phyloP scores from a whole-genome alignment of 805 yeast species.

The Wickerhamomyces ciferrii region DNA sequence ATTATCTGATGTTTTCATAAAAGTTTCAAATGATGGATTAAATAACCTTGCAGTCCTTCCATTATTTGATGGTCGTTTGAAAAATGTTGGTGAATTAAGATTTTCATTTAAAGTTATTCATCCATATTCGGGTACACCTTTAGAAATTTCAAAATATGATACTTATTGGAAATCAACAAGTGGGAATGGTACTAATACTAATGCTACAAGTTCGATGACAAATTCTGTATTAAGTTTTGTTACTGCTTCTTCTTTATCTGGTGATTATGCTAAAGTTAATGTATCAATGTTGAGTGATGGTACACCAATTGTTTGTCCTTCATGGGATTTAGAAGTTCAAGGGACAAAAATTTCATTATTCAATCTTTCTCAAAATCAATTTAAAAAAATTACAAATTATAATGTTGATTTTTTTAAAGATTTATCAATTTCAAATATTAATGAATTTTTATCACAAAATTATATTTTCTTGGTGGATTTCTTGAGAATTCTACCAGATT shows the following conservation, averaged over 20 bases:
- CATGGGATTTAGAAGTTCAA: constrained; percentile 45
- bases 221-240: constrained; percentile 58
- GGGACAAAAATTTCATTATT: constrained; percentile 56
- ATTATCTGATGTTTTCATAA: constrained; percentile 46
- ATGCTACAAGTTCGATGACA: constrained; percentile 9
- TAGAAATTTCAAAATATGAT: constrained; percentile 88
- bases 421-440: no score
- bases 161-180: constrained; percentile 96
- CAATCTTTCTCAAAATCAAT: constrained; percentile 37
- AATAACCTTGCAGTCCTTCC: constrained; percentile 50
- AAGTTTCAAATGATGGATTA: constrained; percentile 28
- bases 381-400: constrained; percentile 25
- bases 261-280: constrained; percentile 66
- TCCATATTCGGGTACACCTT: constrained; percentile 80
- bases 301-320: constrained; percentile 78
- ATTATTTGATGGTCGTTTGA: constrained; percentile 72
- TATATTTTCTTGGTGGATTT: constrained; percentile 59
- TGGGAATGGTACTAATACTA: constrained; percentile 32
- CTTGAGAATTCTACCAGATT: constrained; percentile 47
- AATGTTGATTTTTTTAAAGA: constrained; percentile 16
- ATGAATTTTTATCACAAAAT: constrained; percentile 37
- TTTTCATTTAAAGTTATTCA: constrained; percentile 78
- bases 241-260: constrained; percentile 85
- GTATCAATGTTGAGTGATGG: constrained; percentile 78
- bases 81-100: constrained; percentile 74